These are phyloP conservation scores for Trichophaea hybrida DNA, from an alignment of 2,329 filamentous ascomycete genomes.

Conservation along the genomic window DNA sequence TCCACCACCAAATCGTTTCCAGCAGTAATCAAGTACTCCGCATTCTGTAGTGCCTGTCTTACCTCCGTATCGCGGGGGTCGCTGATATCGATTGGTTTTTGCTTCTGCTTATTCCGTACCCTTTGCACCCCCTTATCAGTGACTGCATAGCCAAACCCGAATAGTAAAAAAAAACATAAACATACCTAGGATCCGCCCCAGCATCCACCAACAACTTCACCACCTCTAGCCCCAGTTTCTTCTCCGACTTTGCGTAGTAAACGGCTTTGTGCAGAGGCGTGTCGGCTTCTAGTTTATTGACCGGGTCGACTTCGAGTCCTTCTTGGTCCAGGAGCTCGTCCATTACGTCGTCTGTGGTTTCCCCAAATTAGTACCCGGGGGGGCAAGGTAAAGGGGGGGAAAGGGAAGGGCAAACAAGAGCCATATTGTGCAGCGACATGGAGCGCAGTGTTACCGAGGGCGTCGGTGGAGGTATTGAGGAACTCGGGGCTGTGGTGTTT, in stretches of 20 bases:
- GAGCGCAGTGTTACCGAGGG: constrained; percentile 75
- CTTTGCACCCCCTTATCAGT: constrained; percentile 24
- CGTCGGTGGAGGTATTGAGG: constrained; percentile 73
- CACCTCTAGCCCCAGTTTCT: constrained; percentile 49
- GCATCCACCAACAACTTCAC: constrained; percentile 73
- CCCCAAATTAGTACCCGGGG: neutral
- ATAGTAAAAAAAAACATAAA: constrained; percentile 22
- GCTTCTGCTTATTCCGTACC: constrained; percentile 56
- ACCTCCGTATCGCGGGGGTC: constrained; percentile 55
- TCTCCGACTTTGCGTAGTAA: constrained; percentile 48
- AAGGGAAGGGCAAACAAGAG: constrained; percentile 49
- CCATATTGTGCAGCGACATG: constrained; percentile 78
- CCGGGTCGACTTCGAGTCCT: constrained; percentile 69
- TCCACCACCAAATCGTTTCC: constrained; percentile 39
- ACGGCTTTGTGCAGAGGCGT: constrained; percentile 69
- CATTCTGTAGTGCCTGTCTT: constrained; percentile 49
- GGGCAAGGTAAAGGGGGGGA: neutral
- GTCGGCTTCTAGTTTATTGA: constrained; percentile 56
- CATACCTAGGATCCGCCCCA: constrained; percentile 44
- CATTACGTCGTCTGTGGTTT: constrained; percentile 53
- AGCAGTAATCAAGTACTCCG: constrained; percentile 47
- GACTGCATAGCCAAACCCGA: neutral
- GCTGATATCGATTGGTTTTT: constrained; percentile 56
- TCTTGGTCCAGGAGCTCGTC: constrained; percentile 72
- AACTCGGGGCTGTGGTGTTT: constrained; percentile 53